phyloP scores from a whole-genome alignment of 2,329 filamentous ascomycete genomes.

The Zarea fungicola region DNA sequence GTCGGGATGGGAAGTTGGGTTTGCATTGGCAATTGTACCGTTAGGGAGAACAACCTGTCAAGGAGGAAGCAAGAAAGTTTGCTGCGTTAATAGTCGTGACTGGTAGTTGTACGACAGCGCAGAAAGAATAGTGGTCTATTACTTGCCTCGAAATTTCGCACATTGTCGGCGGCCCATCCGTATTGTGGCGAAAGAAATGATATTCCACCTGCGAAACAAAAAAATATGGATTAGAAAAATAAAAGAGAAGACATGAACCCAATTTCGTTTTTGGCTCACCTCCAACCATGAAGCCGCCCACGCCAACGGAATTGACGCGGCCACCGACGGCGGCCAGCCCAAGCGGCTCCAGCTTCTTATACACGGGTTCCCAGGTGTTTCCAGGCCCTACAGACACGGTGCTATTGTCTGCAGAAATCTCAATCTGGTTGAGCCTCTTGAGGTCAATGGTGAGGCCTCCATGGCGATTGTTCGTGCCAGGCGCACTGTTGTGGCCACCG shows the following conservation, averaged over 20 bases:
- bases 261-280: neutral
- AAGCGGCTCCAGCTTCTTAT: neutral
- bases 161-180: slow-evolving; percentile 37
- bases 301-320: neutral
- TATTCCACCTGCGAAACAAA: slow-evolving; percentile 30
- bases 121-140: slow-evolving; percentile 13
- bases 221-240: too few species aligned
- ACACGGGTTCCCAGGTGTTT: neutral
- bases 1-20: slow-evolving; percentile 27
- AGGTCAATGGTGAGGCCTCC: neutral
- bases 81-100: too few species aligned
- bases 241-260: neutral
- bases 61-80: neutral
- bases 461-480: neutral
- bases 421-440: neutral
- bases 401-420: neutral
- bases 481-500: slow-evolving; percentile 2
- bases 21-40: slow-evolving; percentile 34
- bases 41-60: slow-evolving; percentile 28
- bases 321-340: neutral
- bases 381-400: neutral
- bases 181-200: slow-evolving; percentile 36
- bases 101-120: neutral
- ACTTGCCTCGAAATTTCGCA: slow-evolving; percentile 34
- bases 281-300: slow-evolving; percentile 4